phyloP scores from a whole-genome alignment of 2,329 filamentous ascomycete genomes.

The Coniochaeta sp. region DNA sequence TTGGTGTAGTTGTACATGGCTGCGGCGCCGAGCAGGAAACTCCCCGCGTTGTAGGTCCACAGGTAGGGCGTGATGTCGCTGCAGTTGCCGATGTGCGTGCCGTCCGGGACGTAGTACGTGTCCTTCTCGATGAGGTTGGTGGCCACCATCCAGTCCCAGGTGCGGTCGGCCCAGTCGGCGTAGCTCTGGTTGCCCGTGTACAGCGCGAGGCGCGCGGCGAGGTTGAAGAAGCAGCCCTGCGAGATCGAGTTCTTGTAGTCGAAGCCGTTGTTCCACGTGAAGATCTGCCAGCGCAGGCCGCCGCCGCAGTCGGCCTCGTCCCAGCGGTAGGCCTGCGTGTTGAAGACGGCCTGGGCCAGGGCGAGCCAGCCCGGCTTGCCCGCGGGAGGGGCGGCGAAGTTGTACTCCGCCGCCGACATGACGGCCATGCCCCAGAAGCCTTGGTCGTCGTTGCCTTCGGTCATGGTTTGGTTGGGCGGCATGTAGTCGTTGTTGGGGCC shows the following conservation, averaged over 20 bases:
- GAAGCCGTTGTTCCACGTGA: slow-evolving; percentile 69
- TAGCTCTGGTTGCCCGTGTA: slow-evolving; percentile 73
- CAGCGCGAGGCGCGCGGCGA: slow-evolving; percentile 1
- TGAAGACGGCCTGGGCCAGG: slow-evolving; percentile 57
- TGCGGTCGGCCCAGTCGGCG: slow-evolving; percentile 62
- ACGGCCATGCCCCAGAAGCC: slow-evolving; percentile 63
- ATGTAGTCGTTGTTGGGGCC: slow-evolving; percentile 67
- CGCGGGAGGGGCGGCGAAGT: slow-evolving; percentile 50
- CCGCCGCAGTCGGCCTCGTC: slow-evolving; percentile 59
- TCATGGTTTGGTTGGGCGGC: slow-evolving; percentile 60
- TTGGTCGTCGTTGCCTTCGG: slow-evolving; percentile 65
- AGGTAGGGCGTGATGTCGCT: slow-evolving; percentile 47
- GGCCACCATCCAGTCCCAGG: slow-evolving; percentile 58
- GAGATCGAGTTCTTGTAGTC: slow-evolving; percentile 6
- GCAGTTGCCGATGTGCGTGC: slow-evolving; percentile 37
- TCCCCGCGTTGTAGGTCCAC: slow-evolving; percentile 65
- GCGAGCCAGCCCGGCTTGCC: slow-evolving; percentile 56
- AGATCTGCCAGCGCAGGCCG: slow-evolving; percentile 76
- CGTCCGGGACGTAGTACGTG: slow-evolving; percentile 49
- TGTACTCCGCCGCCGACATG: slow-evolving; percentile 60
- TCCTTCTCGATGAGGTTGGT: slow-evolving; percentile 47
- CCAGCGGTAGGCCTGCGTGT: slow-evolving; percentile 67
- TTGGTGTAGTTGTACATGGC: slow-evolving; percentile 58
- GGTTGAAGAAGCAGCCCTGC: slow-evolving; percentile 5
- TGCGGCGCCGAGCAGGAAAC: slow-evolving; percentile 56